A percentile compares a stretch with the other conserved stretches of the same genome.
Conservation (phyloP, 768 basidiomycete genomes). For the Lentinula sp. region DNA sequence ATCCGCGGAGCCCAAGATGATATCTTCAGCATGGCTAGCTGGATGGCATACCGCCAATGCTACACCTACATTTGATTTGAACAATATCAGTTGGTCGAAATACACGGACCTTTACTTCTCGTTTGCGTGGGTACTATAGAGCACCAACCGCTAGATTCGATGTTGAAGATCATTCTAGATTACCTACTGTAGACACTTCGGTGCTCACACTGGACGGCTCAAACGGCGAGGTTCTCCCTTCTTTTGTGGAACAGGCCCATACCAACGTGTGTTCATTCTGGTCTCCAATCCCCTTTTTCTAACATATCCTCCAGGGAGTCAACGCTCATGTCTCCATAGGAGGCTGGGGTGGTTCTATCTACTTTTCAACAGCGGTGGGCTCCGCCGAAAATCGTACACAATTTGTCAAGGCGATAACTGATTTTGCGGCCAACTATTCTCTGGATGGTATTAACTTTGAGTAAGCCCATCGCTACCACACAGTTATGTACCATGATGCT, state of each 20-base stretch:
- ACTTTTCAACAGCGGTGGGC: slow-evolving; percentile 57
- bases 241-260: slow-evolving; percentile 48
- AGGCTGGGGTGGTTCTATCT: slow-evolving; percentile 63
- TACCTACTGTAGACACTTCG: slow-evolving; percentile 29
- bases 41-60: slow-evolving; percentile 50
- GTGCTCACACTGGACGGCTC: slow-evolving; percentile 35
- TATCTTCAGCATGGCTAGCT: slow-evolving; percentile 60
- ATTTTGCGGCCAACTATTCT: slow-evolving; percentile 44
- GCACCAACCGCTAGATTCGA: not conserved
- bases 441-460: slow-evolving; percentile 58
- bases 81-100: slow-evolving; percentile 55
- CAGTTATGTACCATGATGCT: not conserved
- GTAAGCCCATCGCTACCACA: slow-evolving; percentile 20
- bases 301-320: slow-evolving; percentile 35
- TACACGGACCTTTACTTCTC: slow-evolving; percentile 68
- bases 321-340: slow-evolving; percentile 57
- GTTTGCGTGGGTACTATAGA: slow-evolving; percentile 51
- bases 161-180: slow-evolving; percentile 15
- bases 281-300: not conserved
- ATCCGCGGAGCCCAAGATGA: slow-evolving; percentile 6
- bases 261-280: slow-evolving; percentile 25
- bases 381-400: slow-evolving; percentile 52
- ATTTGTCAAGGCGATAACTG: slow-evolving; percentile 54
- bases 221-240: slow-evolving; percentile 41
- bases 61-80: slow-evolving; percentile 33